Evolutionary conservation across 495 filamentous ascomycete species (phyloP).

Genomic region (Aspergillus bridgeri): DNA sequence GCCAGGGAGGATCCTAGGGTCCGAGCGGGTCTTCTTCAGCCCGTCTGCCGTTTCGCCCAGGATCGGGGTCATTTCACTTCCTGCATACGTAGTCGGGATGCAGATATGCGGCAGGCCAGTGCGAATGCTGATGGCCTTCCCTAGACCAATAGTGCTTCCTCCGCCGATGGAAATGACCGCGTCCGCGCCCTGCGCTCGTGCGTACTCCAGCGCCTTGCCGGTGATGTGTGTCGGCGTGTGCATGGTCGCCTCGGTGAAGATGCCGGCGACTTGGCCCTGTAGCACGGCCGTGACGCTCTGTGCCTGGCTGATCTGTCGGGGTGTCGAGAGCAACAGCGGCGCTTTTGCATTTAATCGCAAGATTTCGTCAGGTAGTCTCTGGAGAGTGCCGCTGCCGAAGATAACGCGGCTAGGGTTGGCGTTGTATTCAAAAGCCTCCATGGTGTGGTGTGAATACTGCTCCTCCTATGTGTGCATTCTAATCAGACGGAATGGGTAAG

Average conservation of each 20-base stretch:
- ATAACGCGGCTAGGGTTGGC: conserved; percentile 56
- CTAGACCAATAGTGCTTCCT: conserved; percentile 63
- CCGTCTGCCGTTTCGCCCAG: conserved; percentile 64
- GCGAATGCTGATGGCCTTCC: conserved; percentile 63
- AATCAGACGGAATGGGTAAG: not conserved
- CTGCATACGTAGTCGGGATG: conserved; percentile 67
- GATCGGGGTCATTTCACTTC: conserved; percentile 68
- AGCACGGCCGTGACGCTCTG: conserved; percentile 47
- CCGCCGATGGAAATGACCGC: conserved; percentile 60
- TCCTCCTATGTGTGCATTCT: not conserved
- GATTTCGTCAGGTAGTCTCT: conserved; percentile 59
- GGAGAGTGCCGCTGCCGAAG: conserved; percentile 60
- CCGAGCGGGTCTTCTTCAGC: conserved; percentile 60
- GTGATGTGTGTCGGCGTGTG: conserved; percentile 65
- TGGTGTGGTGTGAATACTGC: conserved; percentile 22
- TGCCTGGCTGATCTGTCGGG: conserved; percentile 53
- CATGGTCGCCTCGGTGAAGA: conserved; percentile 64
- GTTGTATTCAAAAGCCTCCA: conserved; percentile 63
- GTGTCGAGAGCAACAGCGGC: conserved; percentile 58
- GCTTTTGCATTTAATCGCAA: conserved; percentile 49
- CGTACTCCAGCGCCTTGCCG: conserved; percentile 54
- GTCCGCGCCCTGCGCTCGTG: conserved; percentile 47
- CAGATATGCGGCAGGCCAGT: conserved; percentile 63
- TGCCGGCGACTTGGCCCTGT: conserved; percentile 49
- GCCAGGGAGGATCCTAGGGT: conserved; percentile 61